Conservation (phyloP, 352 stramenopile species). For the Elongisporangium anandrum region DNA sequence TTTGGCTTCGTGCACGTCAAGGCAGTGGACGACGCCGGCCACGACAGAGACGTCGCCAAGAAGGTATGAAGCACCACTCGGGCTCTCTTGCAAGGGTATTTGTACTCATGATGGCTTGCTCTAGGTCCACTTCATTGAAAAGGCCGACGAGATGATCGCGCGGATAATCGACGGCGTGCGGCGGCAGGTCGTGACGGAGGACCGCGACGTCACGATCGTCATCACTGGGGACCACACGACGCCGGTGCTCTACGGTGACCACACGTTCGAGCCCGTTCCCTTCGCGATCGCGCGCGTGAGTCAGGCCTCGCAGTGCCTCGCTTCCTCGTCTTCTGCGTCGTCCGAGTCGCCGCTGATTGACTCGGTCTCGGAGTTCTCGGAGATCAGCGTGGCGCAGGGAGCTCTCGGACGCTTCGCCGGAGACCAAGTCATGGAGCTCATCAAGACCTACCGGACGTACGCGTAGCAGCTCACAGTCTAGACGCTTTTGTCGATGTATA, state of each 20-base stretch:
- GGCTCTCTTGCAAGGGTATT: constrained; percentile 3
- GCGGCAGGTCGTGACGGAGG: constrained; percentile 18
- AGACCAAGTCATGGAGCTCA: constrained; percentile 80
- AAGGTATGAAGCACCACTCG: constrained; percentile 23
- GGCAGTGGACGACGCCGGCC: constrained; percentile 81
- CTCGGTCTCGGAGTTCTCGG: constrained; percentile 52
- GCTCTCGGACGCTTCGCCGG: constrained; percentile 75
- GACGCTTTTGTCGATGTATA: background rate
- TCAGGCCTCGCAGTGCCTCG: constrained; percentile 24
- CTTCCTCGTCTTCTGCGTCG: background rate
- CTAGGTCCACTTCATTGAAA: constrained; percentile 76
- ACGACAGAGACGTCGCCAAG: constrained; percentile 80
- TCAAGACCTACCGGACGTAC: constrained; percentile 67
- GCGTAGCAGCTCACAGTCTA: background rate
- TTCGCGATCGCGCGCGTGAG: constrained; percentile 65
- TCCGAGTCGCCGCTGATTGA: constrained; percentile 31
- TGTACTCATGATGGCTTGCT: background rate
- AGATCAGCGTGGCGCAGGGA: constrained; percentile 63
- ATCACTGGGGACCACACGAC: constrained; percentile 87
- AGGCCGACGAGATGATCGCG: constrained; percentile 79
- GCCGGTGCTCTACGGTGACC: constrained; percentile 81
- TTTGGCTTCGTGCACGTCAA: constrained; percentile 87
- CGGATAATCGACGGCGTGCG: constrained; percentile 48
- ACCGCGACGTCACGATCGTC: constrained; percentile 71
- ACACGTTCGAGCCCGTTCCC: constrained; percentile 85